Conservation (phyloP, 495 filamentous ascomycete genomes). For the Aspergillus haitiensis region DNA sequence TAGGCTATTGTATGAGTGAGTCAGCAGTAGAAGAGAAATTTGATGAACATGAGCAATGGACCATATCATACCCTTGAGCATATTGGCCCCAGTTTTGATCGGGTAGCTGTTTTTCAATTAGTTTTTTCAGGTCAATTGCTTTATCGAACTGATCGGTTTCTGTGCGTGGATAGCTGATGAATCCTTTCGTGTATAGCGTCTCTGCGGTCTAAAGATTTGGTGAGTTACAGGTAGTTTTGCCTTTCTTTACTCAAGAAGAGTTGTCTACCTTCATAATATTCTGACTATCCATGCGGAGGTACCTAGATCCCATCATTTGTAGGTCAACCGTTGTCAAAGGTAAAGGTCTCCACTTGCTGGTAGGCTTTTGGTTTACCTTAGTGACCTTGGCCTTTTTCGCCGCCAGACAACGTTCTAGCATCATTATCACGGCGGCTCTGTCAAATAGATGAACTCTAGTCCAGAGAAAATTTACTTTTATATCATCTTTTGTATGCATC, state of each 20-base stretch:
- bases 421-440: constrained; percentile 71
- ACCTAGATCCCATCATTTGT: constrained; percentile 91
- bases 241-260: neutral
- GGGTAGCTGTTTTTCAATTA: constrained; percentile 81
- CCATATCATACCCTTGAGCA: constrained; percentile 58
- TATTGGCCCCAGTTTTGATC: constrained; percentile 78
- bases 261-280: constrained; percentile 72
- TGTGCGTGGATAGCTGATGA: constrained; percentile 94
- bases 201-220: constrained; percentile 62
- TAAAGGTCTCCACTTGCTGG: constrained; percentile 89
- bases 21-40: constrained; percentile 15
- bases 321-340: constrained; percentile 96
- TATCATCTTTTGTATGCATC: constrained; percentile 70
- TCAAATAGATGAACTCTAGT: constrained; percentile 82
- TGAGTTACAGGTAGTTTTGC: constrained; percentile 12
- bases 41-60: neutral
- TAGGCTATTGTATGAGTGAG: constrained; percentile 45
- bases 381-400: constrained; percentile 77
- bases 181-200: constrained; percentile 87
- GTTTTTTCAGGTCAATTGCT: constrained; percentile 76
- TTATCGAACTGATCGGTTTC: constrained; percentile 96
- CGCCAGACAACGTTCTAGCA: constrained; percentile 79
- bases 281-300: constrained; percentile 81
- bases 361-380: constrained; percentile 84
- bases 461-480: constrained; percentile 86